A percentile compares a stretch with the other conserved stretches of the same genome.
These are phyloP conservation scores for Cymodocea nodosa DNA, from an alignment of 116 monocot species.

Conservation along the genomic window DNA sequence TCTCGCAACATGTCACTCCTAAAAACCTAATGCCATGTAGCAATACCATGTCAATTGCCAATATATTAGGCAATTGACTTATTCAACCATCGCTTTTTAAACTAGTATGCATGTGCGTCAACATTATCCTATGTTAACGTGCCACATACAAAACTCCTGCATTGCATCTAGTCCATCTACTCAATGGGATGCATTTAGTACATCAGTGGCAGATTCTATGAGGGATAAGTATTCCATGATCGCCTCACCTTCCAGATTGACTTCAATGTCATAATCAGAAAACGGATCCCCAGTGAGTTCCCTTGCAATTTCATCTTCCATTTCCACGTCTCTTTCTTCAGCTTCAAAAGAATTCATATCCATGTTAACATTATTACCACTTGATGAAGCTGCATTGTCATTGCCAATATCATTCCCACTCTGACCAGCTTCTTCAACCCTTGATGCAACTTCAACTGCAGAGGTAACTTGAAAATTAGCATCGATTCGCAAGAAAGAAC, in stretches of 20 bases:
- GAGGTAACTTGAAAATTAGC: not conserved
- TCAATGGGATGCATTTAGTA: not conserved
- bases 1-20: too few species aligned
- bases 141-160: too few species aligned
- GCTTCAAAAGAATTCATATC: not conserved
- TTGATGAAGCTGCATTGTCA: conserved; percentile 4
- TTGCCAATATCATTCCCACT: not conserved
- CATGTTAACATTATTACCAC: not conserved
- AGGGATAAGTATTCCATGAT: conserved; percentile 64
- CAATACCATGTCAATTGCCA: too few species aligned
- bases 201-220: conserved; percentile 20
- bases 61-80: too few species aligned
- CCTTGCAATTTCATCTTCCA: conserved; percentile 67
- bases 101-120: too few species aligned
- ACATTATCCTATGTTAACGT: too few species aligned
- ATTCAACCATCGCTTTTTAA: too few species aligned
- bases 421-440: not conserved
- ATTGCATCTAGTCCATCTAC: not conserved
- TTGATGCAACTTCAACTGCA: conserved; percentile 2
- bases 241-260: conserved; percentile 67
- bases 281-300: conserved; percentile 55
- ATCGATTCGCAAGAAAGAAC: not conserved
- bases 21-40: too few species aligned
- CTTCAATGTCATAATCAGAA: conserved; percentile 78
- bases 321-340: conserved; percentile 28